Percentiles rank a stretch among this genome's conserved stretches.
Evolutionary conservation across 805 yeast genomes (phyloP).

Genomic region (Blastobotrys mokoenaii): DNA sequence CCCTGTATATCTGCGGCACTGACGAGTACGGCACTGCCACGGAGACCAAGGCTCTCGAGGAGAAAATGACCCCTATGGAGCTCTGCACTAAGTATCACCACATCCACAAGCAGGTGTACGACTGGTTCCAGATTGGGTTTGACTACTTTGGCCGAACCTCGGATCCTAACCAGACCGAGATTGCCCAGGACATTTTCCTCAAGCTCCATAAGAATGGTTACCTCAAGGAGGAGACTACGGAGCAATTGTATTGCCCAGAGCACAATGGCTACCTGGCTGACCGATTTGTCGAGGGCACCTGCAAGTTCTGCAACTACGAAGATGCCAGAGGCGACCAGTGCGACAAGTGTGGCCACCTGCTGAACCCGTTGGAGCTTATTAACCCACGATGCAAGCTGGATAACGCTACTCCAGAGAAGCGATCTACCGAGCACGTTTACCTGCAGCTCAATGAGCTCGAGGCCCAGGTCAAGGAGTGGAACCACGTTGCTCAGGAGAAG

Average conservation of each 20-base stretch:
- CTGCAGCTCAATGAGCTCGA: conserved; percentile 78
- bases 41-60: conserved; percentile 95
- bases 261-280: conserved; percentile 93
- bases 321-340: conserved; percentile 99
- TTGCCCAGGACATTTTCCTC: conserved; percentile 87
- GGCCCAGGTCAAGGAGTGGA: conserved; percentile 66
- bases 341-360: conserved; percentile 85
- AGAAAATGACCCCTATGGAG: conserved; percentile 77
- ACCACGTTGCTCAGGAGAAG: conserved; percentile 50
- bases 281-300: conserved; percentile 92
- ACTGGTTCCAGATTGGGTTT: conserved; percentile 94
- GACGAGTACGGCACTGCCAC: conserved; percentile 99
- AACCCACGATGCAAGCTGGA: conserved; percentile 95
- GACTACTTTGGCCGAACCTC: conserved; percentile 97
- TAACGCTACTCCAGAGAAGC: conserved; percentile 68
- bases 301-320: conserved; percentile 71
- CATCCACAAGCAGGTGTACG: conserved; percentile 82
- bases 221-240: conserved; percentile 79
- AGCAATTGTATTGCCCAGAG: conserved; percentile 83
- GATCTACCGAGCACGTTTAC: conserved; percentile 79
- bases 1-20: conserved; percentile 89
- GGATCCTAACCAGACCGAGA: conserved; percentile 82
- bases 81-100: conserved; percentile 85
- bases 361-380: conserved; percentile 88
- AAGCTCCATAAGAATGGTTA: conserved; percentile 67